Evolutionary conservation across 257 asterid genomes (phyloP).

Genomic region (Solanum paucissectum): DNA sequence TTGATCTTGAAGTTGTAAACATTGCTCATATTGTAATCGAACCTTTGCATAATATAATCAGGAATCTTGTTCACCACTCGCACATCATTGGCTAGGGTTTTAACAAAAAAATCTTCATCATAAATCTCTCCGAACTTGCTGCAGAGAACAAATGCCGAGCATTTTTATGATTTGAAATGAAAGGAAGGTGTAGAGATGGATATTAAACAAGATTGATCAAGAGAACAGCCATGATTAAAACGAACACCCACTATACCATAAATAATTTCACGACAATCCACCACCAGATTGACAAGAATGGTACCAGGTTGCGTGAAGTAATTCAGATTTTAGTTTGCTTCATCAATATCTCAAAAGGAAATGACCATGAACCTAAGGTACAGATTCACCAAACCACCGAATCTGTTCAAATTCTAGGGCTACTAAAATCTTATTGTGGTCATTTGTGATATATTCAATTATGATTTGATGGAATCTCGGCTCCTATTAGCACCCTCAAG

Average conservation of each 20-base stretch:
- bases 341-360: neutral
- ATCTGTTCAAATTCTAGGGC: neutral
- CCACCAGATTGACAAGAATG: neutral
- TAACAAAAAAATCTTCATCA: constrained; percentile 76
- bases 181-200: neutral
- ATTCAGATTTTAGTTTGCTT: neutral
- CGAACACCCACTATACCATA: neutral
- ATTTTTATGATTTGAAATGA: constrained; percentile 3
- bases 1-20: constrained; percentile 89
- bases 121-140: constrained; percentile 91
- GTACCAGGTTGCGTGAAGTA: neutral
- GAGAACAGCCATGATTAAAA: neutral
- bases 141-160: constrained; percentile 28
- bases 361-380: neutral
- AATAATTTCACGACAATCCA: neutral
- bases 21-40: constrained; percentile 76
- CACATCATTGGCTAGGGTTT: constrained; percentile 70
- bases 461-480: neutral
- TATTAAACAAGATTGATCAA: neutral
- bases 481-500: neutral
- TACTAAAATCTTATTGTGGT: neutral
- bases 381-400: neutral
- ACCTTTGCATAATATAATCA: constrained; percentile 75
- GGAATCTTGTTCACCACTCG: constrained; percentile 64
- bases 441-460: neutral